phyloP scores from a whole-genome alignment of 2,329 filamentous ascomycete genomes.

The Colletotrichum lindemuthianum region DNA sequence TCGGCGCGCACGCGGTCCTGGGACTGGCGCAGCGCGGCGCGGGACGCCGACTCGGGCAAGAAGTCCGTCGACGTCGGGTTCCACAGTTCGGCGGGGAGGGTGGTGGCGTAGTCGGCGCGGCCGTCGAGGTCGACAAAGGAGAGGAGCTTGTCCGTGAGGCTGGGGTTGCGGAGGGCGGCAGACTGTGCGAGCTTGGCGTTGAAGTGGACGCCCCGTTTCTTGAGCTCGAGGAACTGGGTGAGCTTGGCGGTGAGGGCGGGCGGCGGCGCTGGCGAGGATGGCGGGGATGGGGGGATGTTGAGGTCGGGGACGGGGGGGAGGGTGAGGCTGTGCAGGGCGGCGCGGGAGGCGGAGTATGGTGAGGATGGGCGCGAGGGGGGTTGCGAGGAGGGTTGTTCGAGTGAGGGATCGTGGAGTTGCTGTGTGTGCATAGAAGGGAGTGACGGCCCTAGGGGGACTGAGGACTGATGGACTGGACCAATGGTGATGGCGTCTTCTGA shows the following conservation, averaged over 20 bases:
- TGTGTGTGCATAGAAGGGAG: constrained; percentile 45
- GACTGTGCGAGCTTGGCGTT: constrained; percentile 77
- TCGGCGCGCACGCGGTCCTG: constrained; percentile 58
- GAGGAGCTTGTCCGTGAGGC: constrained; percentile 77
- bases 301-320: constrained; percentile 78
- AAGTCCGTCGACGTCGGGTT: constrained; percentile 54
- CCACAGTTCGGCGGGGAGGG: constrained; percentile 66
- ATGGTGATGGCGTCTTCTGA: constrained; percentile 35
- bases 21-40: constrained; percentile 58
- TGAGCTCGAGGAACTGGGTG: constrained; percentile 78
- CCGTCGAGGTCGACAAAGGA: constrained; percentile 66
- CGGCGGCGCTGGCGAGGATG: constrained; percentile 65
- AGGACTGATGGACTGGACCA: constrained; percentile 45
- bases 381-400: constrained; percentile 34
- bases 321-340: constrained; percentile 76
- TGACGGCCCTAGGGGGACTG: constrained; percentile 51
- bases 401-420: constrained; percentile 21
- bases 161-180: constrained; percentile 75
- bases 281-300: constrained; percentile 78
- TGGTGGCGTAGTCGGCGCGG: constrained; percentile 73
- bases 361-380: constrained; percentile 57
- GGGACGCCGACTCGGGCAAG: constrained; percentile 66
- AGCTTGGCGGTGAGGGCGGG: constrained; percentile 71
- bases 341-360: constrained; percentile 74
- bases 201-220: constrained; percentile 81